Evolutionary conservation across 257 asterid genomes (phyloP), one percentile per base, ranked within the genome.

Genomic region (Solanum rostratum): DNA sequence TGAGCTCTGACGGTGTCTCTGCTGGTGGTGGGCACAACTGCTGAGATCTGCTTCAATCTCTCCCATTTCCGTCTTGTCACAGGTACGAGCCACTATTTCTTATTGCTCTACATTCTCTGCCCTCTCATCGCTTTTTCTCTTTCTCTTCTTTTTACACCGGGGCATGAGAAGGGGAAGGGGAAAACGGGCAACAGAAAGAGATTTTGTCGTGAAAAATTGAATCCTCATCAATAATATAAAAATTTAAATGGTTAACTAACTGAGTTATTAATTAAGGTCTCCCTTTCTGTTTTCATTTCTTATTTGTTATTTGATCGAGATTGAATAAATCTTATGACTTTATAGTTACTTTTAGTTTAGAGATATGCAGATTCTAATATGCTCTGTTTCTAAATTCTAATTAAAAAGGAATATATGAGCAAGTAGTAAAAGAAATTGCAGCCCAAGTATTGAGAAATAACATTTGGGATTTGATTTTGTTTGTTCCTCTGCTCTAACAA

Each of bases 211-310:
- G 0, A 24, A 39, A 12, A 3, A 8, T 55, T 6, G 7, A 15
- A 14, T 50, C 0, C 53, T 33, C 6, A 33, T 33, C 39, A 33
- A 33, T 4, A 1, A 15, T 13, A 1, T 1, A 5, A 50, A 50
- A 50, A 0, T 50, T 14, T 3, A 3, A 5, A 20, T 1, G 3
- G 0, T 55, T 1, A 55, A 19, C 20, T 0, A 19, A 0, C 10
- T 55, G 63, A 55, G 6, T 12, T 20, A 55, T 12, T 20, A 20
- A 55, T 55, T 33, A 33, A 33, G 5, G 4, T 33, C 37, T 33
- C 37, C 37, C 37, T 33, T 30, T 33, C 37, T 33, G 37, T 33
- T 33, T 33, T 33, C 10, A 7, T 43, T 9, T 43, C 10, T 2
- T 43, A 43, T 50, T 12, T 50, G 18, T 50, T 50, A 50, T 49